A percentile compares a stretch with the other conserved stretches of the same genome.
Evolutionary conservation across 345 rosid genomes (phyloP).

Genomic region (Turritis glabra): DNA sequence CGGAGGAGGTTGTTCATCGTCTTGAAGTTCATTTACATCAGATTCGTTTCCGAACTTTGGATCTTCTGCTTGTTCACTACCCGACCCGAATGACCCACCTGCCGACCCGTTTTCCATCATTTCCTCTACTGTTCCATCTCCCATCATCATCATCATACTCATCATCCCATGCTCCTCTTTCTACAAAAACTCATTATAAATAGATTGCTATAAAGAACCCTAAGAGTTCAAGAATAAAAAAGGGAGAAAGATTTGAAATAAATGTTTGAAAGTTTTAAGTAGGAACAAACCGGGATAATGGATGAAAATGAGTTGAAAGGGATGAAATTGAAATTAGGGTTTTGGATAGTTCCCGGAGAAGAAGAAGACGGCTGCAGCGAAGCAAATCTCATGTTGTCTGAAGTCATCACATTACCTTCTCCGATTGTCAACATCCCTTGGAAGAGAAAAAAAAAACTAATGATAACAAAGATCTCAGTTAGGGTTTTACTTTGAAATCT

Average conservation of each 20-base stretch:
- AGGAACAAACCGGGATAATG: conserved; percentile 56
- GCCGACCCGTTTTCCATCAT: conserved; percentile 78
- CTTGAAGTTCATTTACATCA: conserved; percentile 36
- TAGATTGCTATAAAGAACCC: too few relatives aligned
- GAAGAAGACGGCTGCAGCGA: conserved; percentile 53
- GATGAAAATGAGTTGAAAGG: conserved; percentile 68
- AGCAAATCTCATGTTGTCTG: conserved; percentile 54
- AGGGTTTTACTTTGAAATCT: conserved; percentile 23
- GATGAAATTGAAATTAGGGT: conserved; percentile 81
- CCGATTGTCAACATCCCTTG: conserved; percentile 68
- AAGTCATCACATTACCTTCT: conserved; percentile 46
- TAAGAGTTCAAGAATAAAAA: neutral
- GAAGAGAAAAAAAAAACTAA: conserved; percentile 14
- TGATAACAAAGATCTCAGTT: conserved; percentile 13
- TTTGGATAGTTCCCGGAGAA: conserved; percentile 52
- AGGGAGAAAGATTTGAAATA: neutral
- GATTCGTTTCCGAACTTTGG: conserved; percentile 65
- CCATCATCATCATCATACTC: conserved; percentile 65
- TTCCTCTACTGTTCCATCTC: conserved; percentile 55
- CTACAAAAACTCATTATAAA: too few relatives aligned
- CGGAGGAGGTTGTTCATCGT: conserved; percentile 45
- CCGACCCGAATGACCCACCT: conserved; percentile 82
- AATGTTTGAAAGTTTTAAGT: neutral
- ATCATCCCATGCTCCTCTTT: conserved; percentile 66
- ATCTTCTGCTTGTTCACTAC: conserved; percentile 75